phyloP scores from a whole-genome alignment of 2,329 filamentous ascomycete genomes.

The Epichloe baconii region DNA sequence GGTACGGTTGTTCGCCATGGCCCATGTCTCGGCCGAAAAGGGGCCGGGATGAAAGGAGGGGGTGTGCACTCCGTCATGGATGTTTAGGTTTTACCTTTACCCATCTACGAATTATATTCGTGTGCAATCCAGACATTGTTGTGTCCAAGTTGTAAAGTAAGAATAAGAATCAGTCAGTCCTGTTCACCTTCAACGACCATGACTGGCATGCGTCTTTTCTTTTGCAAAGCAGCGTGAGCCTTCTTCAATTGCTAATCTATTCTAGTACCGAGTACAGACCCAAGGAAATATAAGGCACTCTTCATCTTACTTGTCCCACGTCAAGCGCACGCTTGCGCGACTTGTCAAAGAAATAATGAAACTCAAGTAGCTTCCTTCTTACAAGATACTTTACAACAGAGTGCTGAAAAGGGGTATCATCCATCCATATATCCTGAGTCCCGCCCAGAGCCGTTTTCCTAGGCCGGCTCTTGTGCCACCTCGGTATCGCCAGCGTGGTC shows the following conservation, averaged over 20 bases:
- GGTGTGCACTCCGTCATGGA: neutral
- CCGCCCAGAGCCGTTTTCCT: slow-evolving; percentile 15
- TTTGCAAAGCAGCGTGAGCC: slow-evolving; percentile 3
- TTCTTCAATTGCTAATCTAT: slow-evolving; percentile 4
- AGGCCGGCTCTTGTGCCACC: slow-evolving; percentile 10
- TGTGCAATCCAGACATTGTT: too few species aligned
- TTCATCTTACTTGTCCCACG: slow-evolving; percentile 1
- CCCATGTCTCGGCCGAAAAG: slow-evolving; percentile 1
- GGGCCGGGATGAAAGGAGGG: neutral
- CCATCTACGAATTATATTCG: too few species aligned
- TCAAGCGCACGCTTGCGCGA: neutral
- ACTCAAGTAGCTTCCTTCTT: slow-evolving; percentile 3
- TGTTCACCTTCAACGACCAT: too few species aligned
- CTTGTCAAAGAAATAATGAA: neutral
- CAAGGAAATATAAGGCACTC: neutral
- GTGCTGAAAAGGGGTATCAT: slow-evolving; percentile 17
- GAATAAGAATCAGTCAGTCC: too few species aligned
- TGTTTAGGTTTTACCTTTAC: too few species aligned
- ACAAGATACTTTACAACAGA: slow-evolving; percentile 14
- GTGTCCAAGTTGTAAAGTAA: too few species aligned
- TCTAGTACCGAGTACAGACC: slow-evolving; percentile 1
- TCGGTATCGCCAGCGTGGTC: slow-evolving; percentile 8
- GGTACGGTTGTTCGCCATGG: neutral
- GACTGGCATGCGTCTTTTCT: neutral
- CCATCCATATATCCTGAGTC: slow-evolving; percentile 17